Evolutionary conservation across 2,329 filamentous ascomycete species (phyloP), one percentile per base, ranked within the genome.

Genomic region (Talaromyces rugulosus): DNA sequence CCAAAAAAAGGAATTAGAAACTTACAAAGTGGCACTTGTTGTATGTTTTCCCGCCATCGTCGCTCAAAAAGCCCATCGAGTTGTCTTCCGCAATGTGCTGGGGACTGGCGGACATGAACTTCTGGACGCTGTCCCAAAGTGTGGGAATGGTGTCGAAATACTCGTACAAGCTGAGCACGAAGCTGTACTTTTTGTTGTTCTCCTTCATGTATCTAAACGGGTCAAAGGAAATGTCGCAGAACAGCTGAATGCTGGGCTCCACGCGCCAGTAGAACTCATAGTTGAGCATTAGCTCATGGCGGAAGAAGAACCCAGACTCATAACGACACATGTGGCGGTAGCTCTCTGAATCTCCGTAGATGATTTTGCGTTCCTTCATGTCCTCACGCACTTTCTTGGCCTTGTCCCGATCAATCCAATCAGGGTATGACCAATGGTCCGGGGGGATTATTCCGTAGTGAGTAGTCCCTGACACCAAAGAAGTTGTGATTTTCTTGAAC

Each of bases 251-350:
- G 78, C 91, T 95, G 70, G 95, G 95, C 83, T 99, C 95, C 14
- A 99, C 95, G 69, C 96, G 91, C 95, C 95, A 99, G 85, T 99
- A 99, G 86, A 92, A 99, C 74, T 99, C 95, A 78, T 96, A 99
- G 75, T 98, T 92, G 76, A 91, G 80, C 91, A 99, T 93, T 68
- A 97, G 81, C 33, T 87, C 85, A 76, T 99, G 95, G 64, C 90
- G 92, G 87, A 98, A 99, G 85, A 99, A 99, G 84, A 99, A 99
- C 44, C 95, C 95, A 7, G 94, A 98, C 79, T 99, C 95, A 75
- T 96, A 99, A 66, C 95, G 91, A 80, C 95, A 99, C 95, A 99
- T 99, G 83, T 99, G 96, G 66, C 95, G 88, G 82, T 99, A 99
- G 80, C 91, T 96, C 79, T 96, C 81, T 11, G 92, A 96, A 78